phyloP scores from a whole-genome alignment of 768 basidiomycete genomes.

The Mycena vitilis region DNA sequence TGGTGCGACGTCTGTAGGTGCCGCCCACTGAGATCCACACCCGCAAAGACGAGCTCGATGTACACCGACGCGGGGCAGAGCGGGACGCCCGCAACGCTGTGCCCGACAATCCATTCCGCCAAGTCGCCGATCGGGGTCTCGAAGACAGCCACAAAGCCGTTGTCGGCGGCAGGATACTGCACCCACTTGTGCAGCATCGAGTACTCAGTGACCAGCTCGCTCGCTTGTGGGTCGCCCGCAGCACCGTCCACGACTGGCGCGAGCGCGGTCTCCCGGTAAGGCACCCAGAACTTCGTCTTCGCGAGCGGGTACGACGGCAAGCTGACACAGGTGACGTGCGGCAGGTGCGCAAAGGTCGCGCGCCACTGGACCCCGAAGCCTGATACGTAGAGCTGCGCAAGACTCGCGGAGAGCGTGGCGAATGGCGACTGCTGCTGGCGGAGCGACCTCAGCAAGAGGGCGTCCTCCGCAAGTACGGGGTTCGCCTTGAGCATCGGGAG shows the following conservation, averaged over 20 bases:
- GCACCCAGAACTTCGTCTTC: slow-evolving; percentile 67
- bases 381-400: slow-evolving; percentile 62
- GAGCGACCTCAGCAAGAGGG: slow-evolving; percentile 62
- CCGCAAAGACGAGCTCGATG: slow-evolving; percentile 56
- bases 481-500: slow-evolving; percentile 67
- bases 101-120: slow-evolving; percentile 62
- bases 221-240: not conserved
- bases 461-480: slow-evolving; percentile 44
- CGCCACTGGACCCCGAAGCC: slow-evolving; percentile 62
- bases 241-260: not conserved
- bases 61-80: slow-evolving; percentile 79
- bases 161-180: slow-evolving; percentile 53
- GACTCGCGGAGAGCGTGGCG: slow-evolving; percentile 56
- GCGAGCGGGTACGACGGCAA: slow-evolving; percentile 76
- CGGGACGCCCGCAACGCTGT: slow-evolving; percentile 63
- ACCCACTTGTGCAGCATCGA: slow-evolving; percentile 55
- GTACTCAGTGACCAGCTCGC: slow-evolving; percentile 39
- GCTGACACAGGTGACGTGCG: slow-evolving; percentile 54
- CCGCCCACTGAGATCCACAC: slow-evolving; percentile 50
- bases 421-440: slow-evolving; percentile 57
- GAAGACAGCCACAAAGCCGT: slow-evolving; percentile 59
- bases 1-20: slow-evolving; percentile 42
- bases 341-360: slow-evolving; percentile 59
- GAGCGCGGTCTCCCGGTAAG: slow-evolving; percentile 48
- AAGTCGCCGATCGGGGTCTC: slow-evolving; percentile 64